These are phyloP conservation scores for Novymonas esmeraldas DNA, from an alignment of 208 protist genomes.

Conservation along the genomic window DNA sequence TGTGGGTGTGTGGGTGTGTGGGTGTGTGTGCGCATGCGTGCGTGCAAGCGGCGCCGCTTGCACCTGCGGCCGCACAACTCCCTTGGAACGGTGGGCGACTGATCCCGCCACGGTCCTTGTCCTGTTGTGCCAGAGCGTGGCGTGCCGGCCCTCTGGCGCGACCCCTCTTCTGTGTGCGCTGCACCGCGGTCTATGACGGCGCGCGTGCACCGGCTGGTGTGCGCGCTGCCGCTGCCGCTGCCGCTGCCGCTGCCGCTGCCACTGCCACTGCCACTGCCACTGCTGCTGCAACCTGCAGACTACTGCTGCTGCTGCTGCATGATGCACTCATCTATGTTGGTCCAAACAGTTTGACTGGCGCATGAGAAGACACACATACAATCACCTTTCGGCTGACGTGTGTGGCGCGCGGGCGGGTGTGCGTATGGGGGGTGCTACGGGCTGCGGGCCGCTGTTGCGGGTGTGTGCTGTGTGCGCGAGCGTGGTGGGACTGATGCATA, in stretches of 20 bases:
- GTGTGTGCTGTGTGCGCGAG: background rate
- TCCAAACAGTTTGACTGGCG: constrained; percentile 33
- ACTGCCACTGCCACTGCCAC: background rate
- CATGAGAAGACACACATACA: constrained; percentile 29
- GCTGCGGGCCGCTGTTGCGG: background rate
- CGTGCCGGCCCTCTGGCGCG: too few species aligned
- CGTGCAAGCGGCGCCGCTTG: too few species aligned
- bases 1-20: background rate
- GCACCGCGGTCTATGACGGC: too few species aligned
- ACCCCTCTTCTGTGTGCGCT: too few species aligned
- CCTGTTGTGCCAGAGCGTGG: constrained; percentile 13
- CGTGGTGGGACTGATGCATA: constrained; percentile 22
- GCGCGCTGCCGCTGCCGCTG: too few species aligned
- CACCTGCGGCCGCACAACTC: constrained; percentile 6
- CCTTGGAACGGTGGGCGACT: constrained; percentile 5
- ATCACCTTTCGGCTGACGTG: constrained; percentile 32
- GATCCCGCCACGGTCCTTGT: constrained; percentile 7
- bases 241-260: too few species aligned
- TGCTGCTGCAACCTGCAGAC: too few species aligned
- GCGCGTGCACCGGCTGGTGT: too few species aligned
- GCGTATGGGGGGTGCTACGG: too few species aligned
- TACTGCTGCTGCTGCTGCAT: constrained; percentile 14
- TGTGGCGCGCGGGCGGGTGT: background rate
- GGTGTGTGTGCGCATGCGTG: background rate
- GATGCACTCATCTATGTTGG: constrained; percentile 33